A percentile compares a stretch with the other conserved stretches of the same genome.
Evolutionary conservation across 257 asterid genomes (phyloP).

Genomic region (Solanum clarkiae): DNA sequence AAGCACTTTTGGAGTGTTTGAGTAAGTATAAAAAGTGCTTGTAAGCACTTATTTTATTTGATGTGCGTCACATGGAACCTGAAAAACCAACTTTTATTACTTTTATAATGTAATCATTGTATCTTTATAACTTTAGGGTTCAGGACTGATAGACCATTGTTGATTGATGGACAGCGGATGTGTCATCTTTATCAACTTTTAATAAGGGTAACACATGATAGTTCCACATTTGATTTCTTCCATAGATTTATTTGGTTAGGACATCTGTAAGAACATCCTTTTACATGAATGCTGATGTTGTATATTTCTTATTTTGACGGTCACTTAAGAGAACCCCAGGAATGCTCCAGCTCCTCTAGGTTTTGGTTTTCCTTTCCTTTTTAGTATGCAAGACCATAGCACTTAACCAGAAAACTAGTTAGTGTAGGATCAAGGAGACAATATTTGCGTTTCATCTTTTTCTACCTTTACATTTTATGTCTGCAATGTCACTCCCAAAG

Average conservation of each 20-base stretch:
- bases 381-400: not conserved
- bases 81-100: too few relatives aligned
- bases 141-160: too few relatives aligned
- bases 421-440: not conserved
- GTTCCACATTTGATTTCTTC: too few relatives aligned
- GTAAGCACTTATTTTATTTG: not conserved
- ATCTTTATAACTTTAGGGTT: too few relatives aligned
- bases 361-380: not conserved
- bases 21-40: too few relatives aligned
- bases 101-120: too few relatives aligned
- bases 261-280: not conserved
- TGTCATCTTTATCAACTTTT: too few relatives aligned
- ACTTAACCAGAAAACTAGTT: not conserved
- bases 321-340: not conserved
- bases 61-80: constrained; percentile 17
- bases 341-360: not conserved
- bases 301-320: not conserved
- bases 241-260: not conserved
- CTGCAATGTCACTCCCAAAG: too few relatives aligned
- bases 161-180: too few relatives aligned
- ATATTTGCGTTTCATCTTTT: not conserved
- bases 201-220: too few relatives aligned
- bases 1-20: too few relatives aligned
- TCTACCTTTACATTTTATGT: not conserved
- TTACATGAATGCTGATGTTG: not conserved